phyloP scores from a whole-genome alignment of 129 eudicot genomes.

The Logfia minima region DNA sequence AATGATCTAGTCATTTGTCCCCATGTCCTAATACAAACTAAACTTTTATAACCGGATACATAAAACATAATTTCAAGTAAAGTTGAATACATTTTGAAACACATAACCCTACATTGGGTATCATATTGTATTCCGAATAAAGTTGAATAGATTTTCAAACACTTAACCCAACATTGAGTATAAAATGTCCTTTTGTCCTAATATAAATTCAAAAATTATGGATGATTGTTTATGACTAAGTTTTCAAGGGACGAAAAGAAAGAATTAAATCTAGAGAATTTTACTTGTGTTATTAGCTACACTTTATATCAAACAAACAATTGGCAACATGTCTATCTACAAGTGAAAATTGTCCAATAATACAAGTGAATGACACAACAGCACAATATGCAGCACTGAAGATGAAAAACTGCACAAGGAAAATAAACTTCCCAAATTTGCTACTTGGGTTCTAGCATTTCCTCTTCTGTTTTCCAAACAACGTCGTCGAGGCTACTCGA shows the following conservation, averaged over 20 bases:
- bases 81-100: too few relatives aligned
- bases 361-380: constrained; percentile 15
- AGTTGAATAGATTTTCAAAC: too few relatives aligned
- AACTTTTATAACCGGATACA: too few relatives aligned
- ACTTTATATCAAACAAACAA: constrained; percentile 26
- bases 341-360: constrained; percentile 16
- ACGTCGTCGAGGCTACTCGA: constrained; percentile 83
- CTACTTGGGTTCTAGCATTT: constrained; percentile 57
- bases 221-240: too few relatives aligned
- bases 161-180: too few relatives aligned
- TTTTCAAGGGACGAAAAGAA: constrained; percentile 20
- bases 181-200: too few relatives aligned
- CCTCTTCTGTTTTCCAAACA: constrained; percentile 97
- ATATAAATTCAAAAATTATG: too few relatives aligned
- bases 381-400: constrained; percentile 8
- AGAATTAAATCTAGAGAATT: constrained; percentile 20
- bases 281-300: constrained; percentile 17
- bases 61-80: too few relatives aligned
- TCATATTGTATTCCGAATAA: too few relatives aligned
- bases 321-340: constrained; percentile 24
- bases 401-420: constrained; percentile 2
- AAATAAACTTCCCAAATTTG: background rate
- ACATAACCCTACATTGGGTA: too few relatives aligned
- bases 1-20: too few relatives aligned
- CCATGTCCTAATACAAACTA: too few relatives aligned